Evolutionary conservation across 257 asterid species (phyloP).

Genomic region (Jasminum sambac): DNA sequence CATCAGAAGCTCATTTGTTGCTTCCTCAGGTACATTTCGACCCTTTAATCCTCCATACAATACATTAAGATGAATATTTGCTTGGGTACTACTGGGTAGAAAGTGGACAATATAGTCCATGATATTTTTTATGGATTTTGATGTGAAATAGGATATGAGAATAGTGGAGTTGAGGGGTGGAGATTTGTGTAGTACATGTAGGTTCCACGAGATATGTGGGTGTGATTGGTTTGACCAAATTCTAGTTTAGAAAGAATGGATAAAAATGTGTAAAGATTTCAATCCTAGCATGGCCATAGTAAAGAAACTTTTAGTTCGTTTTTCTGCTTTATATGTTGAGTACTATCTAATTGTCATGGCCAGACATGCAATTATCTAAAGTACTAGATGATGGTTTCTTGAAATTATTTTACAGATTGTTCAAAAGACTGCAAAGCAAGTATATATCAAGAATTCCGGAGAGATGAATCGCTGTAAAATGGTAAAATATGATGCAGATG

Average conservation of each 20-base stretch:
- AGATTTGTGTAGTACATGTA: too few species aligned
- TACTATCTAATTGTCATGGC: neutral
- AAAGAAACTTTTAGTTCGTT: neutral
- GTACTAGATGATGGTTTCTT: neutral
- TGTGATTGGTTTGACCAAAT: too few species aligned
- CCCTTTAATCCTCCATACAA: neutral
- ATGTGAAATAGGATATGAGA: too few species aligned
- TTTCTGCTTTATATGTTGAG: neutral
- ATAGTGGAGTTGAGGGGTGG: too few species aligned
- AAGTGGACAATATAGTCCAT: neutral
- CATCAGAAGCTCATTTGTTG: slow-evolving; percentile 70
- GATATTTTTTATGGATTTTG: too few species aligned
- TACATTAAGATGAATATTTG: neutral
- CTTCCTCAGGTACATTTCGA: slow-evolving; percentile 69
- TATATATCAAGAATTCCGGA: slow-evolving; percentile 62
- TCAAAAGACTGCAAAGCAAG: slow-evolving; percentile 77
- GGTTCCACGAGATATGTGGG: too few species aligned
- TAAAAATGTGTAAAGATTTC: too few species aligned
- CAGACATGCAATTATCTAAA: neutral
- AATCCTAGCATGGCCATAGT: too few species aligned
- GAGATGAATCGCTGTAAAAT: slow-evolving; percentile 71
- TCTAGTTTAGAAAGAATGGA: too few species aligned
- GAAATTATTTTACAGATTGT: slow-evolving; percentile 56
- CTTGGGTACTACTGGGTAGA: neutral
- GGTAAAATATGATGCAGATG: slow-evolving; percentile 78